Evolutionary conservation across 208 protist genomes (phyloP), one percentile per base, ranked within the genome.

Genomic region (Wallacemonas rigidus): DNA sequence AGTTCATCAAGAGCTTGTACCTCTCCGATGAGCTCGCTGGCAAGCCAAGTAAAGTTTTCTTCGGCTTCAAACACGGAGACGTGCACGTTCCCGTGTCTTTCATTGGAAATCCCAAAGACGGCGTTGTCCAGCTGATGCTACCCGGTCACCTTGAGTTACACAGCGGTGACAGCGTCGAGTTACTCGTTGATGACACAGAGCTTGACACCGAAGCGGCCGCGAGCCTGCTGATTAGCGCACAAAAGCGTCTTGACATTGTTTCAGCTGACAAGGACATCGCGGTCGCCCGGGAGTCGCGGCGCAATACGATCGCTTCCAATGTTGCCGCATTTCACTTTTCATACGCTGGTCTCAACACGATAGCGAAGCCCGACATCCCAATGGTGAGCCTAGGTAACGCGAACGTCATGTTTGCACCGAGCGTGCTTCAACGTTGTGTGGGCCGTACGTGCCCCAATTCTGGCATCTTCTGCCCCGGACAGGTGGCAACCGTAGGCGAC

Each of bases 171-270:
- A 69, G 56, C 12, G 71, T 94, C 3, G 81, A 92, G 67, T 71
- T 96, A 3, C 70, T 96, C 9, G 91, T 94, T 26, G 91, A 96
- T 62, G 91, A 96, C 55, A 78, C 75, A 6, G 91, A 96, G 63
- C 71, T 96, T 17, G 91, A 96, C 62, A 88, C 83, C 11, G 91
- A 96, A 85, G 73, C 81, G 44, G 81, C 83, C 11, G 91, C 88
- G 3, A 80, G 85, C 41, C 67, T 86, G 35, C 61, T 96, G 63
- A 87, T 96, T 54, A 72, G 71, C 5, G 48, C 85, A 48, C 79
- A 94, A 57, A 86, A 90, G 69, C 55, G 64, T 7, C 43, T 90
- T 15, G 71, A 71, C 3, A 84, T 88, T 9, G 67, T 85, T 3
- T 80, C 77, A 2, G 87, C 88, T 1, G 78, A 82, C 44, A 96